phyloP scores from a whole-genome alignment of 2,329 filamentous ascomycete genomes.

The Scopulariopsis brevicaulis region DNA sequence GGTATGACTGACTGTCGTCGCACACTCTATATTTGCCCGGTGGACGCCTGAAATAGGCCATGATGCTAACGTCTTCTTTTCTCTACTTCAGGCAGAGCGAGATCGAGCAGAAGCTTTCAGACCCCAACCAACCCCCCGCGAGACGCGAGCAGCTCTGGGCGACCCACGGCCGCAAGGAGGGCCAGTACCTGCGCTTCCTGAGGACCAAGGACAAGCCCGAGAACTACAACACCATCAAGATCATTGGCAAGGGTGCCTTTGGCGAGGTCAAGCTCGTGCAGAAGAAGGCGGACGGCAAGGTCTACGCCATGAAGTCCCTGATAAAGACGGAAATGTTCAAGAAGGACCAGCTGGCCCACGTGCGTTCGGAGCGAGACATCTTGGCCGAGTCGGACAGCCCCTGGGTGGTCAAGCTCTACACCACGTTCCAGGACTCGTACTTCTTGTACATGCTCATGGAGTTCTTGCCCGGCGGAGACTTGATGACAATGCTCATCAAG shows the following conservation, averaged over 20 bases:
- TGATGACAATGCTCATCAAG: conserved; percentile 99
- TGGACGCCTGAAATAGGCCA: background rate
- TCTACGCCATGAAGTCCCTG: conserved; percentile 96
- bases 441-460: conserved; percentile 99
- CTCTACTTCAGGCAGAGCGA: conserved; percentile 70
- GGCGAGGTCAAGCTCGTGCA: conserved; percentile 97
- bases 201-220: conserved; percentile 86
- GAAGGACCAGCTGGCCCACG: conserved; percentile 95
- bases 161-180: conserved; percentile 76
- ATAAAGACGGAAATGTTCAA: conserved; percentile 99
- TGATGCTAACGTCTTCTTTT: background rate
- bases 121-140: conserved; percentile 61
- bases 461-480: conserved; percentile 91
- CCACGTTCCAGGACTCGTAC: conserved; percentile 91
- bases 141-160: conserved; percentile 79
- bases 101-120: conserved; percentile 73
- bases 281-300: conserved; percentile 90
- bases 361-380: conserved; percentile 94
- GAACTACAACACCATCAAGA: conserved; percentile 94
- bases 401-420: conserved; percentile 97
- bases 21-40: background rate
- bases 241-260: conserved; percentile 97
- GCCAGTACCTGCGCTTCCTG: conserved; percentile 86
- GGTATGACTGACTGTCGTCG: conserved; percentile 38
- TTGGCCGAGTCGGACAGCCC: conserved; percentile 98